Conservation (phyloP, 495 filamentous ascomycete species). For the Neurospora sp. region DNA sequence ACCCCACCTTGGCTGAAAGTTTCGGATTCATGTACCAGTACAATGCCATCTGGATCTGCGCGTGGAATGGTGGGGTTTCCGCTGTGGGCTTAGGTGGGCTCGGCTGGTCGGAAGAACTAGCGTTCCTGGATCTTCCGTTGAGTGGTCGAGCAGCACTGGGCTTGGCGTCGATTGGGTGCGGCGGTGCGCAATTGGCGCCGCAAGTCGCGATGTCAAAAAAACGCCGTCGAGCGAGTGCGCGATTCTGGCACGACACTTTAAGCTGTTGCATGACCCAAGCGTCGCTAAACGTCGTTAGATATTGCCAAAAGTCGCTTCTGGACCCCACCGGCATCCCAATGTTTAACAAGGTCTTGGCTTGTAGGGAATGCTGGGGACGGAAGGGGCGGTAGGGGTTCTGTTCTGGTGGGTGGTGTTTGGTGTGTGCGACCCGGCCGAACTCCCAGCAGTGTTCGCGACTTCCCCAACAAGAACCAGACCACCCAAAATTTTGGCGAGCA, state of each 20-base stretch:
- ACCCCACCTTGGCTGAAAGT: neutral
- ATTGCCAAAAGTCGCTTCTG: constrained; percentile 9
- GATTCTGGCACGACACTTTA: neutral
- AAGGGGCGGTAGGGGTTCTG: neutral
- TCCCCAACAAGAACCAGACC: constrained; percentile 27
- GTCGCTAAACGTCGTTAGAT: constrained; percentile 8
- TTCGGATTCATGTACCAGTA: constrained; percentile 13
- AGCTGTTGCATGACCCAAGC: constrained; percentile 8
- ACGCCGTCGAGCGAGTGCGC: neutral
- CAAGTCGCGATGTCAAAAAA: neutral
- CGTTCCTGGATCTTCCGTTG: neutral
- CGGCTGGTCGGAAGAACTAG: constrained; percentile 9
- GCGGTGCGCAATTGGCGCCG: neutral
- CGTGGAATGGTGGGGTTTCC: constrained; percentile 17
- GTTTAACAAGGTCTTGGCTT: neutral
- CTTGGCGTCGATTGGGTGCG: neutral
- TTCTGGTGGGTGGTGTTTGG: constrained; percentile 16
- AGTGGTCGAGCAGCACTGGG: neutral
- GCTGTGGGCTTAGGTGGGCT: constrained; percentile 11
- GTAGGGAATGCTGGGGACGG: neutral
- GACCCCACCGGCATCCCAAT: neutral
- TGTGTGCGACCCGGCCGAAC: neutral
- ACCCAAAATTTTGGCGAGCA: constrained; percentile 20
- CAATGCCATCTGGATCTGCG: constrained; percentile 2
- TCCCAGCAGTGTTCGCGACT: constrained; percentile 9